These are phyloP conservation scores for Apiospora rasikravindrae DNA, from an alignment of 2,329 filamentous ascomycete species.

Conservation along the genomic window DNA sequence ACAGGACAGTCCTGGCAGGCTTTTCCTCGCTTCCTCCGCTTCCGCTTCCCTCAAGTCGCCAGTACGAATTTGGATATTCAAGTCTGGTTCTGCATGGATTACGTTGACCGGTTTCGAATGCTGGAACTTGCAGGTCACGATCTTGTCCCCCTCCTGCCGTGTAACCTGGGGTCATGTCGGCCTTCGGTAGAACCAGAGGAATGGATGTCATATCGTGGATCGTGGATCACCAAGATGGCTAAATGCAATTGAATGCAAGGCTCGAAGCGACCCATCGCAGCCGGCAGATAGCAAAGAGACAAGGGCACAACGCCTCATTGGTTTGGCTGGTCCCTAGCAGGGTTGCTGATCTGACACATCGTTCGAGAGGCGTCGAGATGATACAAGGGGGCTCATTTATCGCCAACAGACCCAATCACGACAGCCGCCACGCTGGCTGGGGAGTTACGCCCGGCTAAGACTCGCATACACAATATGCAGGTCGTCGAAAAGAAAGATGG, in stretches of 20 bases:
- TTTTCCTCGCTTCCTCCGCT: background rate
- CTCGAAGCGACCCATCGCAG: background rate
- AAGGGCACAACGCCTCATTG: background rate
- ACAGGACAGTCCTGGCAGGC: background rate
- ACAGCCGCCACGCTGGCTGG: background rate
- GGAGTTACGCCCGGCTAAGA: background rate
- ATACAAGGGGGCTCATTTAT: background rate
- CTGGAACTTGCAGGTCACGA: background rate
- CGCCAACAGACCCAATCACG: constrained; percentile 6
- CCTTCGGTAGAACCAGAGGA: background rate
- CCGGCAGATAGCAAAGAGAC: background rate
- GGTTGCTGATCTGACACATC: constrained; percentile 12
- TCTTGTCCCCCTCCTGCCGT: background rate
- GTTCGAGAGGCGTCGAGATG: constrained; percentile 9
- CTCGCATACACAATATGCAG: background rate
- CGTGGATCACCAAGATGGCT: background rate
- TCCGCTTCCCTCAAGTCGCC: background rate
- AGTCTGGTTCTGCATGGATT: background rate
- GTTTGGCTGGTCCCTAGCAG: background rate
- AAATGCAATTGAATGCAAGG: constrained; percentile 2
- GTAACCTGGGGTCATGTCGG: background rate
- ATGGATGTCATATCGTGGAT: background rate
- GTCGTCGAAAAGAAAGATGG: background rate
- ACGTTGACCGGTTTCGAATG: background rate
- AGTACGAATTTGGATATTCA: background rate